phyloP scores from a whole-genome alignment of 805 yeast species.

The Priceomyces carsonii region DNA sequence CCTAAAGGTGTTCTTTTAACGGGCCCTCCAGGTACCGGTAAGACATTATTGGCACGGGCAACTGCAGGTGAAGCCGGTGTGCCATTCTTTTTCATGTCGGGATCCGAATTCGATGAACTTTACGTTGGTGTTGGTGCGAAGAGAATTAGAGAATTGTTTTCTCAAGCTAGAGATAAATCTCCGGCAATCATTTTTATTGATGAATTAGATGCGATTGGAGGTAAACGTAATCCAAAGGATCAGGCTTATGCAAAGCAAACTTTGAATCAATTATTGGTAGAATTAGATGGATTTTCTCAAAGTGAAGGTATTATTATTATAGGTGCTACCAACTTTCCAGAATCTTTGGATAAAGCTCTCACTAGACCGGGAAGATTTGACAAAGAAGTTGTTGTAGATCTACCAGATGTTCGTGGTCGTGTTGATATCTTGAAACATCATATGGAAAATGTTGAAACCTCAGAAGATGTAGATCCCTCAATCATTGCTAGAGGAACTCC shows the following conservation, averaged over 20 bases:
- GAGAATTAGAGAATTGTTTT: slow-evolving; percentile 90
- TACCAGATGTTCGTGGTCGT: slow-evolving; percentile 98
- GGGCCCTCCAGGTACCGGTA: slow-evolving; percentile 99
- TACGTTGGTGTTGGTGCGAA: slow-evolving; percentile 99
- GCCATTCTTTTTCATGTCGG: slow-evolving; percentile 97
- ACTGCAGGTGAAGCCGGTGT: slow-evolving; percentile 99
- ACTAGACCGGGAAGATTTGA: slow-evolving; percentile 99
- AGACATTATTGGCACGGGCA: slow-evolving; percentile 93
- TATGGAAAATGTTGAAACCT: slow-evolving; percentile 84
- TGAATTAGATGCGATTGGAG: slow-evolving; percentile 98
- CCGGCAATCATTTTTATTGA: slow-evolving; percentile 98
- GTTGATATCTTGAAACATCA: slow-evolving; percentile 89
- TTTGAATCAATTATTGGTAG: slow-evolving; percentile 91
- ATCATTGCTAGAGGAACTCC: slow-evolving; percentile 96
- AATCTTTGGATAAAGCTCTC: slow-evolving; percentile 91
- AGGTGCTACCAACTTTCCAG: slow-evolving; percentile 99
- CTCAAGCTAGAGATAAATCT: slow-evolving; percentile 90
- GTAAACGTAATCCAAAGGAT: slow-evolving; percentile 94
- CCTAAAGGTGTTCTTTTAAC: slow-evolving; percentile 96
- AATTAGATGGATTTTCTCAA: slow-evolving; percentile 93
- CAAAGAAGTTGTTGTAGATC: slow-evolving; percentile 89
- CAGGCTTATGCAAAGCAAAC: slow-evolving; percentile 99
- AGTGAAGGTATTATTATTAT: slow-evolving; percentile 91
- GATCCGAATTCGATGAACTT: slow-evolving; percentile 96
- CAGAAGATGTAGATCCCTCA: slow-evolving; percentile 83